Base-by-base conservation (phyloP, 257 asterid species). In the Scutellaria barbata region DNA sequence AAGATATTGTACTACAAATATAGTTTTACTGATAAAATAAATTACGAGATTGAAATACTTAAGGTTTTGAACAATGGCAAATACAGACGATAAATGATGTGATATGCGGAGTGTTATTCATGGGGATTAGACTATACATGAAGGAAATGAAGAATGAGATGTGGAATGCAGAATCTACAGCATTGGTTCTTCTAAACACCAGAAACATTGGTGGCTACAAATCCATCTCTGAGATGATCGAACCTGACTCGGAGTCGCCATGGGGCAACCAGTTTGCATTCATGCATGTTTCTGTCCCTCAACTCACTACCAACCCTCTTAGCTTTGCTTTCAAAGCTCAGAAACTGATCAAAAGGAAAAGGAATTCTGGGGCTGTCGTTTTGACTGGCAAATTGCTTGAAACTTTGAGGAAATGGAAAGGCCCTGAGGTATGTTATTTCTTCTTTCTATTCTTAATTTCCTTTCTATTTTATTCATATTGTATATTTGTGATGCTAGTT, bases 251-350 rank as follows among this genome's bases (percentile, higher is more conserved):
- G 1, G 84, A 83, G 1, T 81, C 93, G 0, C 83, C 89, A 5
- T 92, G 98, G 98, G 98, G 98, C 1, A 92, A 92, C 78, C 96
- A 81, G 43, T 92, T 92, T 45, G 96, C 96, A 0, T 92, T 92
- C 53, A 81, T 92, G 10, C 98, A 89, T 25, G 90, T 92, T 1
- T 48, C 94, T 1, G 65, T 89, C 2, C 98, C 96, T 0, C 72
- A 73, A 1, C 8, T 72, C 48, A 30, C 65, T 0, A 20, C 67
- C 41, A 68, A 83, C 20, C 91, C 96, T 3, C 82, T 88, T 33
- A 59, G 8, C 5, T 85, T 88, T 8, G 81, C 88, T 61, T 66
- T 39, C 63, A 68, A 81, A 55, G 83, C 98, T 11, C 83, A 78
- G 12, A 68, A 76, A 4, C 8, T 80, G 20, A 89, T 92, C 66